Evolutionary conservation across 768 basidiomycete genomes (phyloP).

Genomic region (Lentinula guzmanii): DNA sequence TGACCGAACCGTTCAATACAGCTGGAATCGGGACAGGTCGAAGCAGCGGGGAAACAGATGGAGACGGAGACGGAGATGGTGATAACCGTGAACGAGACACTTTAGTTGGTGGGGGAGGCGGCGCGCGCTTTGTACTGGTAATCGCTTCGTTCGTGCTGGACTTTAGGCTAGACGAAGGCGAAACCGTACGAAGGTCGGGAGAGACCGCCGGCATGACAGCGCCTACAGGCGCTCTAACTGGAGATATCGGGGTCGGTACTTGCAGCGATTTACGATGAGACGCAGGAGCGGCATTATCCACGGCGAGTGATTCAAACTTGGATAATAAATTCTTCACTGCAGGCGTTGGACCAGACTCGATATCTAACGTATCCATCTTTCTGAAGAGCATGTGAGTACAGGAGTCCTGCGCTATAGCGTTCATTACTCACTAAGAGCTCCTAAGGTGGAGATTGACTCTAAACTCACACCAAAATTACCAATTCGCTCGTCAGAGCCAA

Average conservation of each 20-base stretch:
- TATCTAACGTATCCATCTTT: slow-evolving; percentile 17
- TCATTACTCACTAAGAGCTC: background rate
- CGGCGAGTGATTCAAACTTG: slow-evolving; percentile 64
- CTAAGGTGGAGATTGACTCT: background rate
- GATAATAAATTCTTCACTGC: slow-evolving; percentile 68
- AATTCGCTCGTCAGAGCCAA: background rate
- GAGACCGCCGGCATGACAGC: slow-evolving; percentile 21
- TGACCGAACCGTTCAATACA: slow-evolving; percentile 7
- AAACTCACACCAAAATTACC: background rate
- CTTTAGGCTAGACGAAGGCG: slow-evolving; percentile 53
- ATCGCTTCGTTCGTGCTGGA: slow-evolving; percentile 1
- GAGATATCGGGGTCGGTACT: slow-evolving; percentile 13
- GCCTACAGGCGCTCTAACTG: slow-evolving; percentile 26
- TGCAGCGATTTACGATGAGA: slow-evolving; percentile 6
- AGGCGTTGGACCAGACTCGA: slow-evolving; percentile 50
- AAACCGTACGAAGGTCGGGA: slow-evolving; percentile 34
- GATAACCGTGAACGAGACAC: slow-evolving; percentile 21
- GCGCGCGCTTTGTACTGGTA: slow-evolving; percentile 39
- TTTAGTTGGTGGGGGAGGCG: slow-evolving; percentile 52
- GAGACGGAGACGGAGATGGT: slow-evolving; percentile 31
- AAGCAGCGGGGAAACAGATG: slow-evolving; percentile 44
- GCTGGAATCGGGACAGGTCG: slow-evolving; percentile 42
- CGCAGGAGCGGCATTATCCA: slow-evolving; percentile 19
- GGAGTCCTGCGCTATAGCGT: too few species aligned
- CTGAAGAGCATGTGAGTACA: background rate